These are phyloP conservation scores for Agastache rugosa DNA, from an alignment of 257 asterid species.

Conservation along the genomic window DNA sequence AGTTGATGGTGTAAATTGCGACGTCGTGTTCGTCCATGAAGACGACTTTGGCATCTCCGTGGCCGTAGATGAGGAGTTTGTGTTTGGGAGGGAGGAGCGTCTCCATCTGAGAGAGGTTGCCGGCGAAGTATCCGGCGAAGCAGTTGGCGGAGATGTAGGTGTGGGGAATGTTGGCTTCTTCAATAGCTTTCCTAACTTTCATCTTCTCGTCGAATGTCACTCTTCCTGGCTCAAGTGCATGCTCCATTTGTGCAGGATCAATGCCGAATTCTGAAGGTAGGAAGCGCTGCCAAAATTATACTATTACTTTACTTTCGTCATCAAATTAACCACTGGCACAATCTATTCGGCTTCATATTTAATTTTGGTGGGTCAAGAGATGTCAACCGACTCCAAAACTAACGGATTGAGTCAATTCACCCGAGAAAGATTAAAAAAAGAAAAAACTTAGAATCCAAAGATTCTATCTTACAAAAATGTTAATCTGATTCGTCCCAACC, in stretches of 20 bases:
- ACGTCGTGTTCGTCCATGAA: slow-evolving; percentile 75
- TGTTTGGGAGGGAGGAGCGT: slow-evolving; percentile 76
- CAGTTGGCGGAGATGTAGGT: slow-evolving; percentile 84
- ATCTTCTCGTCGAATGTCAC: slow-evolving; percentile 89
- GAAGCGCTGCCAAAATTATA: slow-evolving; percentile 59
- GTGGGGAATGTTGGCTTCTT: slow-evolving; percentile 73
- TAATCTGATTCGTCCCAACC: too few relatives aligned
- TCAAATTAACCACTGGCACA: too few relatives aligned
- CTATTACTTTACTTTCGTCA: too few relatives aligned
- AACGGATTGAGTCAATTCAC: too few relatives aligned
- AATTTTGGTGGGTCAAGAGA: too few relatives aligned
- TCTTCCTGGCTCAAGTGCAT: slow-evolving; percentile 82
- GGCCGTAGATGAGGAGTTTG: slow-evolving; percentile 55
- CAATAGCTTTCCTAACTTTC: slow-evolving; percentile 67
- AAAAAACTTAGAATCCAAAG: too few relatives aligned
- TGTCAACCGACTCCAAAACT: too few relatives aligned
- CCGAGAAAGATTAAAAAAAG: too few relatives aligned
- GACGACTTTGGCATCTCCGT: slow-evolving; percentile 67
- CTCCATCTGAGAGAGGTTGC: slow-evolving; percentile 70
- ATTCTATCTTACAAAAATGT: too few relatives aligned
- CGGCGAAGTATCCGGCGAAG: slow-evolving; percentile 76
- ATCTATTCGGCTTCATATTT: too few relatives aligned
- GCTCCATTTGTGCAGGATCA: slow-evolving; percentile 73
- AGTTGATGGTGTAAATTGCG: slow-evolving; percentile 67
- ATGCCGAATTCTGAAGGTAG: slow-evolving; percentile 86